Evolutionary conservation across 495 filamentous ascomycete genomes (phyloP).

Genomic region (Tetracladium setigerum): DNA sequence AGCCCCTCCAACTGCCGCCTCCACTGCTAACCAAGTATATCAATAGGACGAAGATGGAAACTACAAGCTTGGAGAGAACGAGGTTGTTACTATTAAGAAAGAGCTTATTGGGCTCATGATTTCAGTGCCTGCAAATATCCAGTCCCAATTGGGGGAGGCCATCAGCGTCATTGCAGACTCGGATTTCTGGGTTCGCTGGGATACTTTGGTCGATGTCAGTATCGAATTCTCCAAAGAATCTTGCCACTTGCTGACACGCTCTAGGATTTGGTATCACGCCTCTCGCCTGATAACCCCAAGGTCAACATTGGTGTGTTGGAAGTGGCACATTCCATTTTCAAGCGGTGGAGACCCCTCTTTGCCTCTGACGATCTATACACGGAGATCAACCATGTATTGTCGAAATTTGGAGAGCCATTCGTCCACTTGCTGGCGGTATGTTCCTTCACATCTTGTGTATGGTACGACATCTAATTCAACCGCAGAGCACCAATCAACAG

Average conservation of each 20-base stretch:
- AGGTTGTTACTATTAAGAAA: conserved; percentile 82
- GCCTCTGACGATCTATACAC: conserved; percentile 82
- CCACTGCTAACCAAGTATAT: background rate
- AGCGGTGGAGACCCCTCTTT: conserved; percentile 89
- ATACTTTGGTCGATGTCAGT: conserved; percentile 71
- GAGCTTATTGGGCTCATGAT: conserved; percentile 97
- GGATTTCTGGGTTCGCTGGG: conserved; percentile 94
- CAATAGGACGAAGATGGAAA: conserved; percentile 78
- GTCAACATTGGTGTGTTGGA: conserved; percentile 90
- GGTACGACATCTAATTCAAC: conserved; percentile 9
- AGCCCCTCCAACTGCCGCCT: conserved; percentile 4
- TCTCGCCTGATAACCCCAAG: conserved; percentile 66
- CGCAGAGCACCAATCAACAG: conserved; percentile 65
- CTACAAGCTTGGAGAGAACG: conserved; percentile 72
- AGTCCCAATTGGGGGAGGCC: conserved; percentile 89
- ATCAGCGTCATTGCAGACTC: conserved; percentile 96
- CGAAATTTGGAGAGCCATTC: conserved; percentile 74
- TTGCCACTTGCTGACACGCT: background rate
- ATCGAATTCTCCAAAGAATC: background rate
- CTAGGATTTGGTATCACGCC: conserved; percentile 80
- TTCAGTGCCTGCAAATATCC: conserved; percentile 74
- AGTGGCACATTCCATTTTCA: conserved; percentile 97
- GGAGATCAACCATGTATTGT: conserved; percentile 91
- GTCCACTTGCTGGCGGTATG: conserved; percentile 66
- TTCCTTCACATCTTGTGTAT: background rate